These are phyloP conservation scores for Chaetomiaceae sp. DNA, from an alignment of 2,329 filamentous ascomycete species.

Conservation along the genomic window DNA sequence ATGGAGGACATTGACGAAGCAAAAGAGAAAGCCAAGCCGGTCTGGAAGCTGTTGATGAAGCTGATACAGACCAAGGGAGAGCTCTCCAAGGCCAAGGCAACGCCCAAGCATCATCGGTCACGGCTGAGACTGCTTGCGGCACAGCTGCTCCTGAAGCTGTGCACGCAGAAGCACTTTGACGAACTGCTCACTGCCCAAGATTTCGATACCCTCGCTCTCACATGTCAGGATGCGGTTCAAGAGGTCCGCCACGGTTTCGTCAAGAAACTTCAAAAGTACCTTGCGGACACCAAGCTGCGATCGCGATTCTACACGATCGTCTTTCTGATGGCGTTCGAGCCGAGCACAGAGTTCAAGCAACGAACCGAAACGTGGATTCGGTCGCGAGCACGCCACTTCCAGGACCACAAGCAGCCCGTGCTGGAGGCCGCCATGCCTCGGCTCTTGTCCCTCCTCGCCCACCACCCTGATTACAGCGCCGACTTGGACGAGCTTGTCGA, in stretches of 20 bases:
- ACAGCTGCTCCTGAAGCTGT: conserved; percentile 78
- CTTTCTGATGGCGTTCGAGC: conserved; percentile 90
- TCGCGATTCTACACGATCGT: conserved; percentile 82
- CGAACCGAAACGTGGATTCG: conserved; percentile 84
- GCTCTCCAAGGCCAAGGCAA: conserved; percentile 67
- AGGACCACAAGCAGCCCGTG: conserved; percentile 53
- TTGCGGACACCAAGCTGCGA: conserved; percentile 65
- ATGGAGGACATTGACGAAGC: conserved; percentile 47
- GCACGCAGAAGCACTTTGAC: conserved; percentile 70
- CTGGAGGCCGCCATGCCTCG: conserved; percentile 80
- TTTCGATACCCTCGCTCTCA: conserved; percentile 76
- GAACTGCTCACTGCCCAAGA: conserved; percentile 64
- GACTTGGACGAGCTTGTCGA: conserved; percentile 67
- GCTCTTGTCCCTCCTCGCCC: conserved; percentile 80
- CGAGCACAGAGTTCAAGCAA: conserved; percentile 64
- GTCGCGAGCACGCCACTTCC: conserved; percentile 67
- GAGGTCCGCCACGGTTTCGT: conserved; percentile 76
- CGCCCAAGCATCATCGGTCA: conserved; percentile 71
- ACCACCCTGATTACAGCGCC: conserved; percentile 82
- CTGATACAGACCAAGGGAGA: conserved; percentile 74
- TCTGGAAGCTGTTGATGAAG: conserved; percentile 75
- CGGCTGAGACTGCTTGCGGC: conserved; percentile 79
- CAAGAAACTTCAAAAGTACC: conserved; percentile 83
- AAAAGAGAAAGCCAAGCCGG: conserved; percentile 57
- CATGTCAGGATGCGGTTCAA: conserved; percentile 71